Conservation (phyloP, 768 basidiomycete genomes). For the Lactifluus pinguis region DNA sequence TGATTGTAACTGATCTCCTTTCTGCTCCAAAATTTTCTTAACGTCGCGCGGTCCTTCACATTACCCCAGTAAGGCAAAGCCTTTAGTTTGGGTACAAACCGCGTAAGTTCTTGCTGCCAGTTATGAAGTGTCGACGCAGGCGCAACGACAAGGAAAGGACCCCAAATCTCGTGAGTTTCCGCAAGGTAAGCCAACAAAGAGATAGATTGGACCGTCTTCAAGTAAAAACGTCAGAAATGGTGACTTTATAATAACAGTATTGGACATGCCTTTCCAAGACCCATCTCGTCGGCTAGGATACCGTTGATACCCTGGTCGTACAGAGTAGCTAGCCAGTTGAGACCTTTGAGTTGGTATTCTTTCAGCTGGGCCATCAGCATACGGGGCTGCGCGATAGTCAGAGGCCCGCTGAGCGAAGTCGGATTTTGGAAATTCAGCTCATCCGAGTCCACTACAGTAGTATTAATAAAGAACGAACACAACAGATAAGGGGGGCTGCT, state of each 20-base stretch:
- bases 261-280: slow-evolving; percentile 68
- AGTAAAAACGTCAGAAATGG: not conserved
- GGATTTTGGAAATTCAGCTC: slow-evolving; percentile 99
- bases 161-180: slow-evolving; percentile 98
- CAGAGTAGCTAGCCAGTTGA: slow-evolving; percentile 95
- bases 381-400: slow-evolving; percentile 84
- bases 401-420: slow-evolving; percentile 72
- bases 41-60: slow-evolving; percentile 87
- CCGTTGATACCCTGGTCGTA: slow-evolving; percentile 99
- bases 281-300: slow-evolving; percentile 99
- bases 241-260: slow-evolving; percentile 20
- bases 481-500: slow-evolving; percentile 24
- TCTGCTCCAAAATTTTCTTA: slow-evolving; percentile 97
- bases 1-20: slow-evolving; percentile 94
- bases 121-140: slow-evolving; percentile 97
- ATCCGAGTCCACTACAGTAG: slow-evolving; percentile 72
- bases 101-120: slow-evolving; percentile 97
- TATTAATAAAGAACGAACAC: not conserved
- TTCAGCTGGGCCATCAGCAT: slow-evolving; percentile 97
- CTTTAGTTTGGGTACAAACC: slow-evolving; percentile 90
- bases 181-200: slow-evolving; percentile 93
- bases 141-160: slow-evolving; percentile 95
- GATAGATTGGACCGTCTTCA: slow-evolving; percentile 93
- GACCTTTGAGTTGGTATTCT: slow-evolving; percentile 95
- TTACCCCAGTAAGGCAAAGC: slow-evolving; percentile 98